Conservation (phyloP, 2,329 filamentous ascomycete species). For the Fusarium redolens region DNA sequence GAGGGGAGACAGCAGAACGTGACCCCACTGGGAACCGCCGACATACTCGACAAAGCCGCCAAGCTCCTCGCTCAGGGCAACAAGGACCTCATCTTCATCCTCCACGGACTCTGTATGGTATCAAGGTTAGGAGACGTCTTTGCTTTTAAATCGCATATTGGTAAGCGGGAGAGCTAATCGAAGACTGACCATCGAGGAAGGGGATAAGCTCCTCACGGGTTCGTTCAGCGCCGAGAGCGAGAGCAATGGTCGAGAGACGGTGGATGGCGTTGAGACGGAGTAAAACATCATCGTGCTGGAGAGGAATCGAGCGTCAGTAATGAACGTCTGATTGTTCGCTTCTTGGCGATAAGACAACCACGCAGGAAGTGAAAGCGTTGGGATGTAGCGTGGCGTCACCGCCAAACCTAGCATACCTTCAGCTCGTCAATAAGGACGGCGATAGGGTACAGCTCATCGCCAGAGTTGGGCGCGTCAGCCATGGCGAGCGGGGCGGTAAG, state of each 20-base stretch:
- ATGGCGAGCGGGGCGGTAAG: slow-evolving; percentile 67
- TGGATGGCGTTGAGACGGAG: slow-evolving; percentile 98
- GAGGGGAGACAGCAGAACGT: slow-evolving; percentile 94
- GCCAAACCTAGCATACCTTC: slow-evolving; percentile 74
- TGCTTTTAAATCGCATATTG: slow-evolving; percentile 21
- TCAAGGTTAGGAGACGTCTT: slow-evolving; percentile 35
- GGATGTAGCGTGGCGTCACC: slow-evolving; percentile 40
- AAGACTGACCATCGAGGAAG: slow-evolving; percentile 90
- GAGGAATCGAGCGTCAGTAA: slow-evolving; percentile 36
- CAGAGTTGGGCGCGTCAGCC: slow-evolving; percentile 89
- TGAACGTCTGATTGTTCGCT: slow-evolving; percentile 39
- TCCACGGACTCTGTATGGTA: slow-evolving; percentile 86
- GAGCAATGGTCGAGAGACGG: slow-evolving; percentile 96
- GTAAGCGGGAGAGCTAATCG: slow-evolving; percentile 35
- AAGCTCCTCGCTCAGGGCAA: slow-evolving; percentile 95
- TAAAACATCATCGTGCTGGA: slow-evolving; percentile 96
- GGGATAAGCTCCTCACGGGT: slow-evolving; percentile 99
- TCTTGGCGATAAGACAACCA: slow-evolving; percentile 22
- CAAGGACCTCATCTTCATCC: slow-evolving; percentile 98
- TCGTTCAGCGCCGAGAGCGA: slow-evolving; percentile 93
- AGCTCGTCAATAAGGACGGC: slow-evolving; percentile 99
- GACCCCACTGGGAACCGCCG: slow-evolving; percentile 90
- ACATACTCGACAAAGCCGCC: slow-evolving; percentile 98
- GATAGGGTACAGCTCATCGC: slow-evolving; percentile 99
- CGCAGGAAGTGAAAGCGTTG: slow-evolving; percentile 16